Conservation (phyloP, 176 grass and related monocot genomes). For the Secale cereale region DNA sequence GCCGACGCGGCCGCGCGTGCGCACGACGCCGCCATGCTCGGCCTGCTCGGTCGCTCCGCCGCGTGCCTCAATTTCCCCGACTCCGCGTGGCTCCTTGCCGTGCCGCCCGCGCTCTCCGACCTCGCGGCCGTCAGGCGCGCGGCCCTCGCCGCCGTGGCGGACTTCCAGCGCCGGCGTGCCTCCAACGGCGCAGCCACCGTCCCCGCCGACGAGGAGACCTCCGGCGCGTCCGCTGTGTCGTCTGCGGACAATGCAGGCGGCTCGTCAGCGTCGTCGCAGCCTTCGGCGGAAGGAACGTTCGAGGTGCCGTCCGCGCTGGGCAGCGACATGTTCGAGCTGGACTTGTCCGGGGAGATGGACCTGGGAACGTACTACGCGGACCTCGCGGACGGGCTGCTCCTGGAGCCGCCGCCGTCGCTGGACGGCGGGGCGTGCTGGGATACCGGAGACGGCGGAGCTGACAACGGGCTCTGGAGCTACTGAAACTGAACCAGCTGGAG, state of each 20-base stretch:
- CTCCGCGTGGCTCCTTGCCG: slow-evolving; percentile 45
- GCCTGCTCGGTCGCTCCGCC: slow-evolving; percentile 16
- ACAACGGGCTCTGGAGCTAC: slow-evolving; percentile 42
- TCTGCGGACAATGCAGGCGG: neutral
- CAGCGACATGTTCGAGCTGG: slow-evolving; percentile 5
- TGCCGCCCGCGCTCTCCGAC: slow-evolving; percentile 20
- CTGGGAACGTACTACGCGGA: slow-evolving; percentile 31
- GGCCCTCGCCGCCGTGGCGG: slow-evolving; percentile 33
- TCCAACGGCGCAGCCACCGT: neutral
- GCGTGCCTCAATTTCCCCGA: slow-evolving; percentile 60
- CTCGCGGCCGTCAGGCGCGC: slow-evolving; percentile 32
- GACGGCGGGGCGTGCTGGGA: slow-evolving; percentile 3
- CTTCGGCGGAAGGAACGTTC: neutral
- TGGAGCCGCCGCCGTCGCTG: slow-evolving; percentile 29
- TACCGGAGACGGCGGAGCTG: slow-evolving; percentile 7
- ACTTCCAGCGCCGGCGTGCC: slow-evolving; percentile 12
- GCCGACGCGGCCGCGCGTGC: slow-evolving; percentile 64
- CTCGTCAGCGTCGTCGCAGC: neutral
- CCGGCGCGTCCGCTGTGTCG: neutral
- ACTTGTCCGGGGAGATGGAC: slow-evolving; percentile 40
- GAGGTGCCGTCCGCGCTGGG: neutral
- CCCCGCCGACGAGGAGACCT: neutral
- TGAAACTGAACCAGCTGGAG: slow-evolving; percentile 18
- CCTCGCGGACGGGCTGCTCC: slow-evolving; percentile 50
- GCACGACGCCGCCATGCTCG: slow-evolving; percentile 69